Evolutionary conservation across 1,284 basidiomycete species (phyloP), one percentile per base, ranked within the genome.

Genomic region (Malassezia yamatoensis): DNA sequence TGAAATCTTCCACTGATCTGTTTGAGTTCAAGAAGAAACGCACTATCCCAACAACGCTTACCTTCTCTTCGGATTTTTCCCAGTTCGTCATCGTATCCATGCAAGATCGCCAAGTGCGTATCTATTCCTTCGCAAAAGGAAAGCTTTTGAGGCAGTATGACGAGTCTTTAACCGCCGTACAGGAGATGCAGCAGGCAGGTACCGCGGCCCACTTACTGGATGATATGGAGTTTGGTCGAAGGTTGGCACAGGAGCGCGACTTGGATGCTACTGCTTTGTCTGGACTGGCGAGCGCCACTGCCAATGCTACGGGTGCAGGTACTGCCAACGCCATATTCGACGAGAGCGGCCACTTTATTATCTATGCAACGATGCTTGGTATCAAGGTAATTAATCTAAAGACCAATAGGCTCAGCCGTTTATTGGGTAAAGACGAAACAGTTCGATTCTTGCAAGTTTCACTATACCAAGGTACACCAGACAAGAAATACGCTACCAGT

Each of bases 221-320:
- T 61, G 90, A 96, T 75, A 99, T 99, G 93, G 94, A 99, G 74
- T 96, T 99, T 70, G 93, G 94, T n/a, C 80, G 94, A 54, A 81
- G 94, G 10, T 79, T 98, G 46, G 94, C 94, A 1, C 79, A 85
- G 13, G 94, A 99, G 76, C 81, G 88, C 58, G 93, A 98, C 68
- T 77, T 99, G 45, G 89, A 96, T 72, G 80, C 85, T 38, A 82
- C 84, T 37, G 63, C 64, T 80, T 83, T 34, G 40, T 53, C 63
- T 9, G 66, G 70, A 16, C 54, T 63, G 16, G 66, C 78, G 82
- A 66, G 85, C 81, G 51, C 59, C 13, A 39, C 61, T 1, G 57
- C 55, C 33, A 63, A 65, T 29, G 64, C 66, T 13, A 54, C 58
- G 9, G 67, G 69, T 8, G 55, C 60, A 8, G 51, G 58, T 5